Evolutionary conservation across 106 monocot genomes (phyloP).

Genomic region (Dioscorea alata): DNA sequence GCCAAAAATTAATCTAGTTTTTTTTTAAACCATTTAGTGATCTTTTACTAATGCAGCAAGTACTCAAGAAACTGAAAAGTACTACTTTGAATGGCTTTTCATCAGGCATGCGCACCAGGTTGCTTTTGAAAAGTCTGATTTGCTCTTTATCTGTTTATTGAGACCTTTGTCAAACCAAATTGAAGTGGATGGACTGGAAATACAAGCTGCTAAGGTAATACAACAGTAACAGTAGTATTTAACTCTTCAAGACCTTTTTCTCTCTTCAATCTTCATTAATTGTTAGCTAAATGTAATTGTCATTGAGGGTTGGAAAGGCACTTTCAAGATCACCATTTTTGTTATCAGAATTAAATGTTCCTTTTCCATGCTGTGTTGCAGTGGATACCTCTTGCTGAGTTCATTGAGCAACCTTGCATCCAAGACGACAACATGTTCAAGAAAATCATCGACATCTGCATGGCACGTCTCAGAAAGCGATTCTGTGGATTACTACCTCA

Average conservation of each 20-base stretch:
- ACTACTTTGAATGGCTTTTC: neutral
- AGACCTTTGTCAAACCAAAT: slow-evolving; percentile 66
- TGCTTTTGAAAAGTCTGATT: slow-evolving; percentile 82
- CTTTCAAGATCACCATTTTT: too few species aligned
- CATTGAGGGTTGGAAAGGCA: too few species aligned
- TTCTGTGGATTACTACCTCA: slow-evolving; percentile 75
- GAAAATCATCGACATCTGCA: slow-evolving; percentile 81
- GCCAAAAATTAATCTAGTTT: too few species aligned
- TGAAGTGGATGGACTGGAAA: slow-evolving; percentile 65
- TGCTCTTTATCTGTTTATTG: slow-evolving; percentile 93
- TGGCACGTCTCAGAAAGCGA: slow-evolving; percentile 51
- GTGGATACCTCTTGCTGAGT: slow-evolving; percentile 91
- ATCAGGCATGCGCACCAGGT: slow-evolving; percentile 70
- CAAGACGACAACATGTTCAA: slow-evolving; percentile 75
- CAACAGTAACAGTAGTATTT: too few species aligned
- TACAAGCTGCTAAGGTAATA: slow-evolving; percentile 85
- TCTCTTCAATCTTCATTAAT: neutral
- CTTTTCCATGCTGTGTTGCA: slow-evolving; percentile 8
- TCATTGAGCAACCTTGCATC: slow-evolving; percentile 67
- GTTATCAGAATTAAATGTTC: too few species aligned
- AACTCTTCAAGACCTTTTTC: neutral
- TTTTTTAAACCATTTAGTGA: too few species aligned
- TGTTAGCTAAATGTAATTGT: too few species aligned
- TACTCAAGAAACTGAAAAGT: too few species aligned
- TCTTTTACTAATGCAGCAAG: too few species aligned